Percentiles rank a stretch among this genome's conserved stretches.
Evolutionary conservation across 192 early-diverging fungal genomes (phyloP).

Genomic region (Jimgerdemannia lactiflua): DNA sequence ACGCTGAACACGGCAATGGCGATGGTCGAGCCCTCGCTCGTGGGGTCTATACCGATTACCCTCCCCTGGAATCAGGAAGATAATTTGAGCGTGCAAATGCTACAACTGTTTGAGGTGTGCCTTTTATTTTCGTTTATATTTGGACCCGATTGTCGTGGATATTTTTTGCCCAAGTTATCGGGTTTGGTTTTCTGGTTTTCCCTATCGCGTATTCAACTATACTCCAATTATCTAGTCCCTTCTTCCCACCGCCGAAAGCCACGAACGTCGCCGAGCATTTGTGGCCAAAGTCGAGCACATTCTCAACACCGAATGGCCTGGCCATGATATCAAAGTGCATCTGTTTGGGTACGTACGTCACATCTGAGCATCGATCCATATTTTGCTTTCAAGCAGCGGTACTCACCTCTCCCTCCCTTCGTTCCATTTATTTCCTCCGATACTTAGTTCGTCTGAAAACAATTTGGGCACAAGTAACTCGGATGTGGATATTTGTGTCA

Average conservation of each 20-base stretch:
- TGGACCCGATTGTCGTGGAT: too few species aligned
- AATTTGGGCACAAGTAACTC: constrained; percentile 78
- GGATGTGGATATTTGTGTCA: constrained; percentile 93
- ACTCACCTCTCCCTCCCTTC: too few species aligned
- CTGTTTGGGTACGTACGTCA: constrained; percentile 72
- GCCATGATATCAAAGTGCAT: constrained; percentile 70
- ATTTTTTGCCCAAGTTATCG: too few species aligned
- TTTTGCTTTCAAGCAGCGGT: too few species aligned
- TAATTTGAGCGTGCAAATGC: constrained; percentile 53
- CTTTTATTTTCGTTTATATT: too few species aligned
- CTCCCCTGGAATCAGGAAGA: constrained; percentile 33
- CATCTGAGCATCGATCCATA: too few species aligned
- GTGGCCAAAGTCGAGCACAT: constrained; percentile 81
- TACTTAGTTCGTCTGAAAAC: constrained; percentile 77
- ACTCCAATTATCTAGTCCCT: constrained; percentile 30
- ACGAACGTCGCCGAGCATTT: constrained; percentile 60
- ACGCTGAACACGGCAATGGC: not conserved
- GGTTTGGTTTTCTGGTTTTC: not conserved
- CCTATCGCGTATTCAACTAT: not conserved
- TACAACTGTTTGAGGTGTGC: constrained; percentile 50
- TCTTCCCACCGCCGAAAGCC: constrained; percentile 66
- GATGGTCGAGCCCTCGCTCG: not conserved
- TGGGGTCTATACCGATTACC: constrained; percentile 22
- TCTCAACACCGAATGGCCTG: constrained; percentile 80
- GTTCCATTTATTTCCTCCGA: not conserved